phyloP scores from a whole-genome alignment of 2,329 filamentous ascomycete genomes.

The Claviceps humidiphila region DNA sequence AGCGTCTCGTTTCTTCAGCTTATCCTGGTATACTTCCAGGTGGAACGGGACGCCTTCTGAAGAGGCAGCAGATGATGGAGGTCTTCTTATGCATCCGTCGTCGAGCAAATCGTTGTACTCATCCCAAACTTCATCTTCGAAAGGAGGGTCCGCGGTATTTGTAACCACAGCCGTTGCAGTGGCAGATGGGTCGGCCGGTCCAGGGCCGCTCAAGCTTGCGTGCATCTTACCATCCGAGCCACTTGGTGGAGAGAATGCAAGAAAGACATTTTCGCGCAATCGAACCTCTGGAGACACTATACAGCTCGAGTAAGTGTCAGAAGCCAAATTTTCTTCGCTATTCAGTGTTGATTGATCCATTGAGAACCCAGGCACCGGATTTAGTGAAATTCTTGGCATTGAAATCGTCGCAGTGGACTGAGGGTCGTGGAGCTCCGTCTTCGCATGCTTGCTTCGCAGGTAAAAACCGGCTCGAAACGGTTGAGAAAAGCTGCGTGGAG shows the following conservation, averaged over 20 bases:
- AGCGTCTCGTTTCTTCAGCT: constrained; percentile 20
- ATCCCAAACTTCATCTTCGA: constrained; percentile 84
- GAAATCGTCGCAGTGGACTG: constrained; percentile 36
- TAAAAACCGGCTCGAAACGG: constrained; percentile 53
- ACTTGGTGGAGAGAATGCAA: constrained; percentile 61
- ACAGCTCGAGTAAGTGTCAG: constrained; percentile 17
- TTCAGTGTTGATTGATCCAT: constrained; percentile 22
- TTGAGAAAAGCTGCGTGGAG: constrained; percentile 71
- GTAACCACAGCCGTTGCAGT: constrained; percentile 56
- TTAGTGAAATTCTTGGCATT: constrained; percentile 27
- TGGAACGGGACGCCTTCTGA: constrained; percentile 44
- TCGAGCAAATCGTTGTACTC: constrained; percentile 86
- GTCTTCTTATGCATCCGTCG: constrained; percentile 35
- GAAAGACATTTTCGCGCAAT: constrained; percentile 45
- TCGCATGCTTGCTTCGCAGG: constrained; percentile 17
- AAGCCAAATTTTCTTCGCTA: constrained; percentile 18
- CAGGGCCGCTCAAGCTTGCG: constrained; percentile 52
- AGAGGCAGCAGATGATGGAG: constrained; percentile 41
- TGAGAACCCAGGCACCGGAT: constrained; percentile 23
- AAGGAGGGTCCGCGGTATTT: constrained; percentile 44
- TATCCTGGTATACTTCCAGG: constrained; percentile 34
- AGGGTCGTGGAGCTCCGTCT: constrained; percentile 11
- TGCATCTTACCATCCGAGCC: constrained; percentile 47
- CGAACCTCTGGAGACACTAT: constrained; percentile 18
- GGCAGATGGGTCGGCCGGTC: constrained; percentile 38